Base-by-base conservation (phyloP, 441 rosid species). In the Bruguiera hainesii region DNA sequence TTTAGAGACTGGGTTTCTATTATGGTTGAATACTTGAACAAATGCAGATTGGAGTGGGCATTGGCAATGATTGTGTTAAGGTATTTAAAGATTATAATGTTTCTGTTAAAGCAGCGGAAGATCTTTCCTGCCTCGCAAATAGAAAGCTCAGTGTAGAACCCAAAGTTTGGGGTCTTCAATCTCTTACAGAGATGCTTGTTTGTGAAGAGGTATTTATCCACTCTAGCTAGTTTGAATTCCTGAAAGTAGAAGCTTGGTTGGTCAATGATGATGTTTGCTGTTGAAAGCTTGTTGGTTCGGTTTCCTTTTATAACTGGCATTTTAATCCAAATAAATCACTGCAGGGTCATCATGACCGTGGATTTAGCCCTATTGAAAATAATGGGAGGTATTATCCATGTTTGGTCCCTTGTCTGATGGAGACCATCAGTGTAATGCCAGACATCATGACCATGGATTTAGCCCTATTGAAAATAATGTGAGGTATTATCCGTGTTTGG, bases 31-130 rank as follows among this genome's bases (percentile, higher is more conserved):
- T 73, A 30, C 33, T 68, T 68, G 31, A 53, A 48, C 59, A 35
- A 75, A 15, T 60, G 55, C 81, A 85, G 97, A 91, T 79, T 65
- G 98, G 98, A 78, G 81, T 79, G 66, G 93, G 91, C 71, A 81
- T 89, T 61, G 78, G 76, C 30, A 74, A 72, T 60, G 96, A 94
- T 81, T 81, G 83, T 67, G 77, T 46, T 23, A 89, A 89, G 86
- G 75, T 94, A 64, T 82, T 79, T 57, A 91, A 70, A 75, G 96
- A 88, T 75, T 81, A 91, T 76, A 81, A 84, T 73, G 84, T 91
- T 23, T 84, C 86, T 56, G 73, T 88, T 61, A 80, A 82, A 74
- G 84, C 75, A 61, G 70, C 78, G 31, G 87, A 82, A 63, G 93
- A 91, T 81, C 90, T 93, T 71, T 87, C 93, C 23, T 46, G 58